Conservation (phyloP, 345 rosid species). For the Citropsis articulata region DNA sequence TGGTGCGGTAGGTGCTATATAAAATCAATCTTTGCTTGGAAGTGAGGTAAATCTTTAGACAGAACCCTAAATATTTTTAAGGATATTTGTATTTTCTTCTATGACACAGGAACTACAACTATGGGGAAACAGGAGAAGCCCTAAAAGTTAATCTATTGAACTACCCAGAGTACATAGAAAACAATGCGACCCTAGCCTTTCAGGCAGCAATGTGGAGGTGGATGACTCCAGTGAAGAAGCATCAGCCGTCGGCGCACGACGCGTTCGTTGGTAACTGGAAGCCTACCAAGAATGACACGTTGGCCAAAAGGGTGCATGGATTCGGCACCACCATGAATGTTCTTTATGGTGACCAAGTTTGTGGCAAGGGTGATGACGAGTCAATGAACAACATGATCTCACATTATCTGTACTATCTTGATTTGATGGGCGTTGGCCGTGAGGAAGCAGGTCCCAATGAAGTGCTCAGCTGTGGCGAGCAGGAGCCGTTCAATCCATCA, state of each 20-base stretch:
- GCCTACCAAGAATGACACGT: constrained; percentile 78
- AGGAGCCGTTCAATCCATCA: constrained; percentile 47
- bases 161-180: constrained; percentile 71
- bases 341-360: constrained; percentile 67
- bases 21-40: neutral
- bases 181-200: constrained; percentile 77
- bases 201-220: constrained; percentile 81
- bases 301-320: constrained; percentile 63
- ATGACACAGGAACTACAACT: constrained; percentile 79
- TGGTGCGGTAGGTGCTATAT: neutral
- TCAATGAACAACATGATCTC: constrained; percentile 73
- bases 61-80: neutral
- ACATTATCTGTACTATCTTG: constrained; percentile 73
- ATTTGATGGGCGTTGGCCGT: constrained; percentile 78
- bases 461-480: constrained; percentile 67
- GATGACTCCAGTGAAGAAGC: constrained; percentile 88
- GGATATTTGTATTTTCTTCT: neutral
- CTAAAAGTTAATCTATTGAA: constrained; percentile 59
- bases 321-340: constrained; percentile 83
- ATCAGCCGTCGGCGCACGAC: constrained; percentile 73
- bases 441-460: constrained; percentile 91
- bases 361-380: constrained; percentile 62
- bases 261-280: constrained; percentile 79
- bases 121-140: constrained; percentile 72
- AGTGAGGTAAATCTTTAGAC: neutral